Evolutionary conservation across 768 basidiomycete genomes (phyloP).

Genomic region (Dictyophora rubrovolvata): DNA sequence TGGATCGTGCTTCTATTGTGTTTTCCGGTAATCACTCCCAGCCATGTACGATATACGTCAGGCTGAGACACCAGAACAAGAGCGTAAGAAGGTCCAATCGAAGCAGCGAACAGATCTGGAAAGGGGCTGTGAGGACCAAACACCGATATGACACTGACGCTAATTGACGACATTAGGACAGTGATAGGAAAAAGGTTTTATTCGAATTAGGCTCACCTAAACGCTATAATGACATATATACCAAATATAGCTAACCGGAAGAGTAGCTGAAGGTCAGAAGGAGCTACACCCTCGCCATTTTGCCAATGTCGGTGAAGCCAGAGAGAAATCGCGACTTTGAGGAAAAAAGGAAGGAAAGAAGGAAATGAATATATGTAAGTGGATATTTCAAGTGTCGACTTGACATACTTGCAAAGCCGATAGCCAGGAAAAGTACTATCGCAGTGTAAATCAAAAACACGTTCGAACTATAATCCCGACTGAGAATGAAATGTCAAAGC

Average conservation of each 20-base stretch:
- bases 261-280: background rate
- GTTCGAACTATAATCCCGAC: background rate
- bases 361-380: background rate
- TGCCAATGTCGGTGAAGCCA: background rate
- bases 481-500: background rate
- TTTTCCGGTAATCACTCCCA: background rate
- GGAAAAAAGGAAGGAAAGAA: background rate
- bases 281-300: background rate
- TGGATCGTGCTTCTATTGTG: no score
- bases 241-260: background rate
- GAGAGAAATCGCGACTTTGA: background rate
- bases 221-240: background rate
- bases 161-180: background rate
- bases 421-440: background rate
- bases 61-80: background rate
- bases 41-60: constrained; percentile 1
- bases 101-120: constrained; percentile 4
- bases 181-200: background rate
- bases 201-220: background rate
- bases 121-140: background rate
- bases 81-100: background rate
- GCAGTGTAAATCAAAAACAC: background rate
- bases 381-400: no score
- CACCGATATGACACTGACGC: background rate
- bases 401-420: no score